A percentile compares a stretch with the other conserved stretches of the same genome.
Conservation (phyloP, 1,139 yeast species). For the Kurtzmaniella quercitrusa region DNA sequence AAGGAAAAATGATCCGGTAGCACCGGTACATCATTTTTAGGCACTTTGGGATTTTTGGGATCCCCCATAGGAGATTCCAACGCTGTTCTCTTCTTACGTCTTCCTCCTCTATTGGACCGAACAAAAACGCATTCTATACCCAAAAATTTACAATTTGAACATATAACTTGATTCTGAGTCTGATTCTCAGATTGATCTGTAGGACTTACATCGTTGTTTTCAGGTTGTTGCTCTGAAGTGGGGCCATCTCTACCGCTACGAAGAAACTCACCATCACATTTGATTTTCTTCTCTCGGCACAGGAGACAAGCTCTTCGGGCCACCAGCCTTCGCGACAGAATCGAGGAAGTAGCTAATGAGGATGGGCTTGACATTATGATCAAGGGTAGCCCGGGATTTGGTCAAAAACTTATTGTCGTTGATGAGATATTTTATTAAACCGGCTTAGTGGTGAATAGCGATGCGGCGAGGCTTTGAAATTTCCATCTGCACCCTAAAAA, state of each 20-base stretch:
- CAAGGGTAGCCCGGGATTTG: background rate
- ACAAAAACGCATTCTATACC: constrained; percentile 55
- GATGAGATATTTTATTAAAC: background rate
- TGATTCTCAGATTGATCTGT: constrained; percentile 12
- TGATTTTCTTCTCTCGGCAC: constrained; percentile 60
- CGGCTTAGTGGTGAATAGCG: background rate
- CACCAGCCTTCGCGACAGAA: constrained; percentile 26
- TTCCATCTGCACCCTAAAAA: background rate
- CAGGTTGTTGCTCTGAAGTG: constrained; percentile 13
- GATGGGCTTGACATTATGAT: constrained; percentile 1
- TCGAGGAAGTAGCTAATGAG: constrained; percentile 5
- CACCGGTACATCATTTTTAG: background rate
- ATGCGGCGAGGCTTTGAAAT: background rate
- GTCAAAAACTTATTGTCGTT: background rate
- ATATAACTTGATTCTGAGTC: constrained; percentile 19
- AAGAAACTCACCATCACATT: constrained; percentile 53
- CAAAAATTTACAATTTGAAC: constrained; percentile 50
- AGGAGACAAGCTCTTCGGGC: constrained; percentile 59
- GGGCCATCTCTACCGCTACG: constrained; percentile 13
- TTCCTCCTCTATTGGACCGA: constrained; percentile 56
- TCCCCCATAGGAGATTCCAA: background rate
- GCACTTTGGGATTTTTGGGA: background rate
- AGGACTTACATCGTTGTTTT: background rate
- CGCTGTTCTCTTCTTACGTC: constrained; percentile 23
- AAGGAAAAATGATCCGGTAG: background rate